Percentiles rank a stretch among this genome's conserved stretches.
phyloP scores from a whole-genome alignment of 257 asterid species.

The Haberlea rhodopensis region DNA sequence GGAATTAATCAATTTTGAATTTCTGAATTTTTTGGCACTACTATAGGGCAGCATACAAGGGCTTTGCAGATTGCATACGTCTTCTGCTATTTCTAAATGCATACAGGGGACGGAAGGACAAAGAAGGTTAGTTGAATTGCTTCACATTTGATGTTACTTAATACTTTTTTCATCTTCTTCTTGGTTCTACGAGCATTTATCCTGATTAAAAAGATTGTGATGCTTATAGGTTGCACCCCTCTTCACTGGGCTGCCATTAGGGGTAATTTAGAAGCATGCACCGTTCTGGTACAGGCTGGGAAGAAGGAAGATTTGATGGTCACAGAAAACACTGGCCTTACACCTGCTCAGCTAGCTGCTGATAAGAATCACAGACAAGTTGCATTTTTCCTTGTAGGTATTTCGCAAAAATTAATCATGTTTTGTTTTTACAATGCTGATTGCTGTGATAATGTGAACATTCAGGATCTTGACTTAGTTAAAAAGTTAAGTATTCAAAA shows the following conservation, averaged over 20 bases:
- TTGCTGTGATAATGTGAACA: background rate
- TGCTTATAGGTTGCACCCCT: slow-evolving; percentile 80
- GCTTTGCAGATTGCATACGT: slow-evolving; percentile 93
- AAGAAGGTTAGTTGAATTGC: slow-evolving; percentile 61
- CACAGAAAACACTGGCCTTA: slow-evolving; percentile 84
- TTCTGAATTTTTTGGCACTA: slow-evolving; percentile 26
- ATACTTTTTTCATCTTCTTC: slow-evolving; percentile 9
- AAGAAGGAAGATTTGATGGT: slow-evolving; percentile 88
- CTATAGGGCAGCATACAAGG: slow-evolving; percentile 98
- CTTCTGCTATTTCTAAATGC: slow-evolving; percentile 90
- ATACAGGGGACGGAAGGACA: slow-evolving; percentile 86
- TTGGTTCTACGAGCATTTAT: slow-evolving; percentile 14
- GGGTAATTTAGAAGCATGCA: slow-evolving; percentile 97
- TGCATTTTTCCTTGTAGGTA: slow-evolving; percentile 98
- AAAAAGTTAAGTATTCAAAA: background rate
- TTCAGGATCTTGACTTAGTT: background rate
- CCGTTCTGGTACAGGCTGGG: slow-evolving; percentile 97
- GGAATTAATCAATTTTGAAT: slow-evolving; percentile 17
- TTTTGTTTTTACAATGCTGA: slow-evolving; percentile 1
- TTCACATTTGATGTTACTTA: slow-evolving; percentile 7
- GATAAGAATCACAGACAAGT: slow-evolving; percentile 96
- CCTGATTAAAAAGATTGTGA: slow-evolving; percentile 21
- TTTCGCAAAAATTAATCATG: slow-evolving; percentile 24
- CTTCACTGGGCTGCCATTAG: slow-evolving; percentile 98
- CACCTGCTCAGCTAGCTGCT: slow-evolving; percentile 97